phyloP scores from a whole-genome alignment of 768 basidiomycete genomes.

The Collybia nuda region DNA sequence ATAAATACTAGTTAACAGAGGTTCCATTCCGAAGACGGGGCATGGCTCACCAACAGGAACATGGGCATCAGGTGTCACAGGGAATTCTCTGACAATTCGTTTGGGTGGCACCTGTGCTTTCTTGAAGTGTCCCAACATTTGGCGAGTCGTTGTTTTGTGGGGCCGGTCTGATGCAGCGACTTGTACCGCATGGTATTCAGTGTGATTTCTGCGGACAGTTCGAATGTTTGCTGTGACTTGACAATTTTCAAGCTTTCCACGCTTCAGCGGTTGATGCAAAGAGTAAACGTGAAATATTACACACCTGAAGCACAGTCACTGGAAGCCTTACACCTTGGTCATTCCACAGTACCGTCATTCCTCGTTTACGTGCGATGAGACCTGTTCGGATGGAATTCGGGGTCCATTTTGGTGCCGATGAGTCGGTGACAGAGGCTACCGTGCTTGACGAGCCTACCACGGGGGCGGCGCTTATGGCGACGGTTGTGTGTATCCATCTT shows the following conservation, averaged over 20 bases:
- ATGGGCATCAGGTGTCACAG: constrained; percentile 86
- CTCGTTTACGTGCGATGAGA: constrained; percentile 90
- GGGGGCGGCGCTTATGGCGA: constrained; percentile 26
- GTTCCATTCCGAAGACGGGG: background rate
- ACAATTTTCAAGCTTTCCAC: constrained; percentile 74
- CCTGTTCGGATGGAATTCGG: constrained; percentile 87
- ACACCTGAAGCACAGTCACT: constrained; percentile 92
- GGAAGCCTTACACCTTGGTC: constrained; percentile 85
- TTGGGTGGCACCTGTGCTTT: constrained; percentile 84
- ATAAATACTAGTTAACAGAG: background rate
- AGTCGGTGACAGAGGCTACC: constrained; percentile 17
- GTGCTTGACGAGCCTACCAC: constrained; percentile 28
- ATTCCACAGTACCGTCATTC: constrained; percentile 95
- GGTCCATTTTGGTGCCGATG: constrained; percentile 65
- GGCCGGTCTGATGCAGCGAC: constrained; percentile 81
- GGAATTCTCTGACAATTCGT: constrained; percentile 83
- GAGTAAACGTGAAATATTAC: constrained; percentile 10
- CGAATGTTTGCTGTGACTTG: constrained; percentile 83
- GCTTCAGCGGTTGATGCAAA: background rate
- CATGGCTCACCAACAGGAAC: constrained; percentile 77
- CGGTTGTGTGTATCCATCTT: constrained; percentile 47
- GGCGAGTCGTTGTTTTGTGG: constrained; percentile 67
- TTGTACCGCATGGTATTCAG: constrained; percentile 90
- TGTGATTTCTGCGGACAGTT: constrained; percentile 60
- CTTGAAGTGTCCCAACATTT: constrained; percentile 88